These are phyloP conservation scores for Castanea mollissima DNA, from an alignment of 306 rosid species.

Conservation along the genomic window DNA sequence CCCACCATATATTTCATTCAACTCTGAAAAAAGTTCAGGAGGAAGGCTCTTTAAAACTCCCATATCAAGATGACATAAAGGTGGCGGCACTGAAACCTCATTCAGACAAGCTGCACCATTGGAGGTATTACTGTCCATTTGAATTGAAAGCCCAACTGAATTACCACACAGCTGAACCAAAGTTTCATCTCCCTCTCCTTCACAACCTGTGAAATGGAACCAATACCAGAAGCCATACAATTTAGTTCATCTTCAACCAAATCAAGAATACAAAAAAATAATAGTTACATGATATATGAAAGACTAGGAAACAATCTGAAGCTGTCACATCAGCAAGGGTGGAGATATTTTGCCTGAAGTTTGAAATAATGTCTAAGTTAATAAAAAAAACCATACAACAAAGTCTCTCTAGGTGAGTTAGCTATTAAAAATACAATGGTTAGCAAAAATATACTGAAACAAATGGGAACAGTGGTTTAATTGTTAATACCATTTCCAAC, in stretches of 20 bases:
- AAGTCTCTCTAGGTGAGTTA: no score
- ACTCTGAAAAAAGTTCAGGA: constrained; percentile 72
- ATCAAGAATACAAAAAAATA: not conserved
- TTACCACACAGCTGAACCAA: constrained; percentile 26
- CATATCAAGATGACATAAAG: constrained; percentile 70
- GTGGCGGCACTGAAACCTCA: constrained; percentile 55
- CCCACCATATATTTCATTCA: constrained; percentile 75
- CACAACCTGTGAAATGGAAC: constrained; percentile 41
- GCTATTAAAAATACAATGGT: not conserved
- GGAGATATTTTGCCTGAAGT: not conserved
- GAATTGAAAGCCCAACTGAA: constrained; percentile 34
- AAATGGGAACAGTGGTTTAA: not conserved
- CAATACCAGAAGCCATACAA: constrained; percentile 8
- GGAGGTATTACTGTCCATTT: constrained; percentile 29
- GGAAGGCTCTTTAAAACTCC: constrained; percentile 84
- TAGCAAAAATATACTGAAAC: not conserved
- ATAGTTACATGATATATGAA: not conserved
- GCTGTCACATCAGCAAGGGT: not conserved
- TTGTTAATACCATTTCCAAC: not conserved
- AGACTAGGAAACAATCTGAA: not conserved
- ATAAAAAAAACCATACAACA: no score
- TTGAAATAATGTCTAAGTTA: not conserved
- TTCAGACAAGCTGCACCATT: constrained; percentile 39
- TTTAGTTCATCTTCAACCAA: constrained; percentile 19
- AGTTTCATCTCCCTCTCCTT: constrained; percentile 33